Evolutionary conservation across 2,329 filamentous ascomycete species (phyloP).

Genomic region (Fusarium brevicatenulatum): DNA sequence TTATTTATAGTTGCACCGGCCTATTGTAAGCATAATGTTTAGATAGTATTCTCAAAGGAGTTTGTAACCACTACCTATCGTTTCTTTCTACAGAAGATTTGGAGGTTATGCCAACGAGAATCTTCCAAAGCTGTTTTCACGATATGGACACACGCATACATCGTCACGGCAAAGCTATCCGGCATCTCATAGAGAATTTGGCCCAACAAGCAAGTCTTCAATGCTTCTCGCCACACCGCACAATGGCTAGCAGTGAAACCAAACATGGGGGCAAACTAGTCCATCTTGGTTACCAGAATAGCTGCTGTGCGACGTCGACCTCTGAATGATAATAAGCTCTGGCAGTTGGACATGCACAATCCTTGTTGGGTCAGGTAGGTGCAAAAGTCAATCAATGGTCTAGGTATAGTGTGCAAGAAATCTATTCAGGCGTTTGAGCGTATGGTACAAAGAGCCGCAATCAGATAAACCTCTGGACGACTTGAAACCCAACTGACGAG

Average conservation of each 20-base stretch:
- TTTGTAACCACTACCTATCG: too few relatives aligned
- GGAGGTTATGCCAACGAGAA: neutral
- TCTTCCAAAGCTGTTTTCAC: neutral
- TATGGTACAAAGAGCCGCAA: conserved; percentile 46
- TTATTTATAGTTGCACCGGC: neutral
- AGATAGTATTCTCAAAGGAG: neutral
- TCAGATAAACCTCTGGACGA: conserved; percentile 30
- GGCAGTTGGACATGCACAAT: neutral
- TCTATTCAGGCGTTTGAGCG: conserved; percentile 48
- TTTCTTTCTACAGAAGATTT: neutral
- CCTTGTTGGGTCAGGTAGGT: neutral
- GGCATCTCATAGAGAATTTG: neutral
- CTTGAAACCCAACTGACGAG: conserved; percentile 37
- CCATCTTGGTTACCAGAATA: too few relatives aligned
- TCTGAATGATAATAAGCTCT: neutral
- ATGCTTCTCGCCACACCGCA: neutral
- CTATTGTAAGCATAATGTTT: neutral
- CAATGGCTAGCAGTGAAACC: neutral
- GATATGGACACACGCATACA: neutral
- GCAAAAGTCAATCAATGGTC: conserved; percentile 13
- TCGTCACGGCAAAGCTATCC: neutral
- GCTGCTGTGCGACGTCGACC: neutral
- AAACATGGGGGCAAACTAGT: neutral
- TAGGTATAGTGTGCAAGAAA: conserved; percentile 36
- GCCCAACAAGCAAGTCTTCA: neutral